These are phyloP conservation scores for Tricholomella constricta DNA, from an alignment of 768 basidiomycete species.

Conservation along the genomic window DNA sequence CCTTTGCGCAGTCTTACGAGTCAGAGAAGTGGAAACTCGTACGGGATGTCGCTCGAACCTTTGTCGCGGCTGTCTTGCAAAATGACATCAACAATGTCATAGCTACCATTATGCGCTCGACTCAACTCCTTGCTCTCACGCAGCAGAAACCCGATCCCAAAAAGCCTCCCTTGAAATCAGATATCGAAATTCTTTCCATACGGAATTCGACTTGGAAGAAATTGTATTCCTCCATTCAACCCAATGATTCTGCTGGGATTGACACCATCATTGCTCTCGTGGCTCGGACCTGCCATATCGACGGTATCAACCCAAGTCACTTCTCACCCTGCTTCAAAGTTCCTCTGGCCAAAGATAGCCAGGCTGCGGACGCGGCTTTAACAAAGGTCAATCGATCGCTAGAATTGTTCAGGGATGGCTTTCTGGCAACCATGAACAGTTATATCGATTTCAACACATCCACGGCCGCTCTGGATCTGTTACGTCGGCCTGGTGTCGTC, in stretches of 20 bases:
- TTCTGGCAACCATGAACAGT: slow-evolving; percentile 60
- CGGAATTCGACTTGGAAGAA: slow-evolving; percentile 69
- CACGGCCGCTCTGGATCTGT: slow-evolving; percentile 51
- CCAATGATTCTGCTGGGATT: slow-evolving; percentile 59
- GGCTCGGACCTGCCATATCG: slow-evolving; percentile 66
- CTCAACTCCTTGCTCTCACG: slow-evolving; percentile 28
- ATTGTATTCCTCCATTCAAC: slow-evolving; percentile 59
- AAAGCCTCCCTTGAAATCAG: slow-evolving; percentile 2
- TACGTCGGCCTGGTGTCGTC: slow-evolving; percentile 57
- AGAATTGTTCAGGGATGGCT: slow-evolving; percentile 56
- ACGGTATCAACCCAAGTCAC: slow-evolving; percentile 55
- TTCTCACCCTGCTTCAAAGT: slow-evolving; percentile 40
- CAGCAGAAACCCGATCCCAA: not conserved
- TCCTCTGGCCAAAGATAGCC: slow-evolving; percentile 25
- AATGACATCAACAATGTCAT: slow-evolving; percentile 34
- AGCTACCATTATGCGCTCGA: slow-evolving; percentile 33
- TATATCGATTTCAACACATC: slow-evolving; percentile 66
- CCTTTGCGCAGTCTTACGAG: slow-evolving; percentile 36
- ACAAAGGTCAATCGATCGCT: slow-evolving; percentile 66
- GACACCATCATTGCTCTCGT: slow-evolving; percentile 59
- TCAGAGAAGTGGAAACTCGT: slow-evolving; percentile 36
- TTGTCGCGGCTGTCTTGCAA: slow-evolving; percentile 34
- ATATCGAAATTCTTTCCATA: slow-evolving; percentile 40
- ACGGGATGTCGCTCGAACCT: slow-evolving; percentile 33
- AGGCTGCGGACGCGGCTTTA: slow-evolving; percentile 35